Evolutionary conservation across 139 green algal genomes (phyloP), one percentile per base, ranked within the genome.

Genomic region (Raphidocelis subcapitata): DNA sequence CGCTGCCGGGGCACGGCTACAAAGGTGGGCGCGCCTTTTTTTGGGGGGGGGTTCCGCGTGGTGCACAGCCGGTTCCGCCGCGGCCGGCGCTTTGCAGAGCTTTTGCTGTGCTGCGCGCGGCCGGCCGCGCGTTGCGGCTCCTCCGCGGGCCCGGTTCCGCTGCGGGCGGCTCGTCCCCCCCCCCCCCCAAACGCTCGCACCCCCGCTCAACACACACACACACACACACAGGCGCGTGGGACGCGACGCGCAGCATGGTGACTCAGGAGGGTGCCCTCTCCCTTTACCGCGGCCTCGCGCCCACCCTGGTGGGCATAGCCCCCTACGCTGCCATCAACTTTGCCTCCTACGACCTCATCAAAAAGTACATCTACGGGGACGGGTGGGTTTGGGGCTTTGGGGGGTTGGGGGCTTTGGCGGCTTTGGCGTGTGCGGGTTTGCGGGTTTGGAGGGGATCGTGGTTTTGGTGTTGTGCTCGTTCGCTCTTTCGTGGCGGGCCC

Each of bases 301-400:
- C 94, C n/a, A 97, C 94, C 0, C 84, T 99, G 46, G 69, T 97
- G 21, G 93, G 92, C 61, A 94, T 98, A 47, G 94, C 94, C n/a
- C 94, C 94, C 23, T 99, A 97, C 71, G 90, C 94, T 1, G 94
- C 94, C 14, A 72, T 97, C 62, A 98, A 99, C 81, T 98, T 98
- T 86, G 89, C 92, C 15, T 86, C 83, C 0, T 98, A 98, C 62
- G 94, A 99, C 84, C 65, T 95, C 56, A 72, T 92, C 2, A 96
- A 96, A 79, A 84, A 88, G 41, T 64, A 69, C 47, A 55, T 90
- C 1, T 97, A 96, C 77, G 76, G 82, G 23, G 82, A 83, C 0
- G 74, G 88, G 31, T 81, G 78, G 82, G 84, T 76, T 62, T 72
- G 23, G 75, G 62, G 33, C 1, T 3, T 49, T 44, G 36, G 8